Evolutionary conservation across 1,284 basidiomycete species (phyloP).

Genomic region (Papiliotrema nemorosa): DNA sequence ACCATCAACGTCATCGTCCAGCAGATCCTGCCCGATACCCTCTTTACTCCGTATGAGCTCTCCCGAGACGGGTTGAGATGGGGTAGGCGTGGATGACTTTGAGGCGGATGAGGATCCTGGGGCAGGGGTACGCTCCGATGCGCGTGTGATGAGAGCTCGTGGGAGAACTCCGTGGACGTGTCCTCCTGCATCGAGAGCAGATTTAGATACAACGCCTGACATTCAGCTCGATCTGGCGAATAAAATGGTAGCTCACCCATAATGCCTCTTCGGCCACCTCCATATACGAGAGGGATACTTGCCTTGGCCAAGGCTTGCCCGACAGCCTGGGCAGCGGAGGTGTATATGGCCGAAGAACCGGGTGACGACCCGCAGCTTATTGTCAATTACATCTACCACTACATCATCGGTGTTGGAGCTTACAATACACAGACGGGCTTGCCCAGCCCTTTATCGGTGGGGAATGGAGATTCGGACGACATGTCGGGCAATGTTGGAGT

Average conservation of each 20-base stretch:
- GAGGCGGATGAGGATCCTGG: slow-evolving; percentile 2
- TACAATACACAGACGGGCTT: slow-evolving; percentile 49
- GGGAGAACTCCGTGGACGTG: slow-evolving; percentile 78
- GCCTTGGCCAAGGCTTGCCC: slow-evolving; percentile 66
- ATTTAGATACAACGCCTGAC: slow-evolving; percentile 63
- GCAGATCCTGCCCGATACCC: slow-evolving; percentile 37
- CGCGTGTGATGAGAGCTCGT: slow-evolving; percentile 53
- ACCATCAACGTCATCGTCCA: slow-evolving; percentile 49
- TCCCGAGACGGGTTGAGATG: neutral
- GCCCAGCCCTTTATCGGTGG: slow-evolving; percentile 13
- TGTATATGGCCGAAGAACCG: slow-evolving; percentile 61
- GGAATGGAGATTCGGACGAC: slow-evolving; percentile 22
- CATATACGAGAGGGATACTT: slow-evolving; percentile 73
- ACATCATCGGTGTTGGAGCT: slow-evolving; percentile 13
- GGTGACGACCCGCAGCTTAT: slow-evolving; percentile 65
- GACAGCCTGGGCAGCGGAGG: slow-evolving; percentile 68
- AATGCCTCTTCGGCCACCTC: slow-evolving; percentile 75
- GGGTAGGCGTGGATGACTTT: neutral
- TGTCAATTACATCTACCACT: slow-evolving; percentile 1
- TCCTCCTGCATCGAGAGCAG: slow-evolving; percentile 66
- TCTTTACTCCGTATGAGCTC: slow-evolving; percentile 28
- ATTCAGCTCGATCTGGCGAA: neutral
- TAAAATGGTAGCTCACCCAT: slow-evolving; percentile 58
- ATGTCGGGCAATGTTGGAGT: neutral
- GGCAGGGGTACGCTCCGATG: slow-evolving; percentile 30